A percentile compares a stretch with the other conserved stretches of the same genome.
Evolutionary conservation across 345 rosid species (phyloP).

Genomic region (Pistacia integerrima): DNA sequence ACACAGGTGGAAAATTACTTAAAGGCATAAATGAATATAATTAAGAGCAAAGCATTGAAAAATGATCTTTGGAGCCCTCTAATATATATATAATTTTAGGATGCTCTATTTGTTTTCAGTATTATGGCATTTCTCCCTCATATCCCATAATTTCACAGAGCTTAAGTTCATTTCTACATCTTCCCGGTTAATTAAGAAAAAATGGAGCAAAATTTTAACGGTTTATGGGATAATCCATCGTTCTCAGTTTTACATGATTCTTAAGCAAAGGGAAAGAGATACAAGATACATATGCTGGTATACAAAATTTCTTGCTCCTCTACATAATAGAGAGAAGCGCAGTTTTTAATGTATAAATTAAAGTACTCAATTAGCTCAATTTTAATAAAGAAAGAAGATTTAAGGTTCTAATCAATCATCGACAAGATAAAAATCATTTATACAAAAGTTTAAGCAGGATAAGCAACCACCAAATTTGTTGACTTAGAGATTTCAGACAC

Average conservation of each 20-base stretch:
- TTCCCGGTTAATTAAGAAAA: not conserved
- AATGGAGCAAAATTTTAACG: not conserved
- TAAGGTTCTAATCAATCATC: not conserved
- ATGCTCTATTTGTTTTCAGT: not conserved
- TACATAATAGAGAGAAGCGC: not conserved
- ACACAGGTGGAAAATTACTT: not conserved
- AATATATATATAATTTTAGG: not conserved
- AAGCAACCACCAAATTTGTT: not conserved
- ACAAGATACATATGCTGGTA: not conserved
- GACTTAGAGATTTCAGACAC: not conserved
- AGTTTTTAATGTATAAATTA: not conserved
- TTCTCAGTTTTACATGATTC: not conserved
- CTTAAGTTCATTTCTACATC: not conserved
- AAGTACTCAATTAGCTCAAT: not conserved
- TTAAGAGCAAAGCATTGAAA: slow-evolving; percentile 3
- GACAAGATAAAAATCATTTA: not conserved
- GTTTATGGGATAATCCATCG: not conserved
- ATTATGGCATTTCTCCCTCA: not conserved
- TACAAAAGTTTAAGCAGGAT: not conserved
- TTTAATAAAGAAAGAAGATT: not conserved
- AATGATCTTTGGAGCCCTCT: not conserved
- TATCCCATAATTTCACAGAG: not conserved
- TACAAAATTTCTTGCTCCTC: not conserved
- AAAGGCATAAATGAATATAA: not conserved
- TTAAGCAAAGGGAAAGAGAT: not conserved